Evolutionary conservation across 495 filamentous ascomycete genomes (phyloP), one percentile per base, ranked within the genome.

Genomic region (Chaetomium cochliodes): DNA sequence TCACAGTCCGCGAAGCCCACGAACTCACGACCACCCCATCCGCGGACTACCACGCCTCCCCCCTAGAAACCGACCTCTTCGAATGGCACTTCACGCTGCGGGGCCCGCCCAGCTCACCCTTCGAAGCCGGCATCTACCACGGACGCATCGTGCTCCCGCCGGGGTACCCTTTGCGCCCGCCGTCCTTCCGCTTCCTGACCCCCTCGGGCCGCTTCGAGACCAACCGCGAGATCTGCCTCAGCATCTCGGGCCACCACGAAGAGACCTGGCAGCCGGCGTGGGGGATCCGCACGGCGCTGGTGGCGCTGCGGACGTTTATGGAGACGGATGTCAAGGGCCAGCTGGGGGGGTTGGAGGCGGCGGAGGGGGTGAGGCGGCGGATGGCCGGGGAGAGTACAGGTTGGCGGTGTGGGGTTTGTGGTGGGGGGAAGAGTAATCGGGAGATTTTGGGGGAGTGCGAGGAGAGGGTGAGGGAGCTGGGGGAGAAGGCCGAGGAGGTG

Each of bases 31-130:
- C 79, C 69, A 81, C 88, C 59, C 90, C 92, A 6, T 91, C 90
- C 4, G 81, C 91, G 25, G 90, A 93, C 78, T 92, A 91, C 78
- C 85, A 88, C 70, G 94, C 94, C 51, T 73, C 83, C 3, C 94
- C 94, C 2, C 84, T 92, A 67, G 91, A 96, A 70, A 78, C 84
- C 53, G 91, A 97, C 79, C 89, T 98, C 65, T 96, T 96, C 81
- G 93, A 97, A 80, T 98, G 94, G 94, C 94, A 98, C 84, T 98
- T 98, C 84, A 98, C 94, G 0, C 79, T 98, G n/a, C 85, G 87
- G 55, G 94, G 94, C 1, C 94, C 94, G 0, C 94, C 94, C 0
- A 79, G 83, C 12, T 89, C 90, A 23, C 83, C 89, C 37, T 98
- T 93, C 81, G 82, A 86, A 22, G 68, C 72, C 11, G 94, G 94